phyloP scores from a whole-genome alignment of 1,284 basidiomycete genomes.

The Microbotryomycetes sp. region DNA sequence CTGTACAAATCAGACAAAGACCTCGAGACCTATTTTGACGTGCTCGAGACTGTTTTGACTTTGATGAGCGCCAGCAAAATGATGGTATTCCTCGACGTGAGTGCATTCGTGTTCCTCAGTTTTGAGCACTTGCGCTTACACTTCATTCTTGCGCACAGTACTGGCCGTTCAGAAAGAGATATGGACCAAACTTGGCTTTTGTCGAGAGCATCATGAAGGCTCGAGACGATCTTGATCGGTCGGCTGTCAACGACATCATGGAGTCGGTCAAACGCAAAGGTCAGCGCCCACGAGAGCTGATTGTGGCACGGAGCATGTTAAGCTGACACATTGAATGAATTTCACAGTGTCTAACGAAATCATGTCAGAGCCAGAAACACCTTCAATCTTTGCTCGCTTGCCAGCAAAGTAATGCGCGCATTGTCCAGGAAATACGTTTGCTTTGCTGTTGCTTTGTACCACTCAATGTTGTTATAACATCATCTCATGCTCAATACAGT shows the following conservation, averaged over 20 bases:
- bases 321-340: neutral
- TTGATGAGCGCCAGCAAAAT: conserved; percentile 85
- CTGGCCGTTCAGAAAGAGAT: conserved; percentile 87
- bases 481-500: neutral
- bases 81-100: conserved; percentile 76
- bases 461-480: neutral
- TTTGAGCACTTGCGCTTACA: neutral
- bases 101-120: conserved; percentile 46
- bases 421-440: neutral
- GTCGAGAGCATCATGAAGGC: conserved; percentile 84
- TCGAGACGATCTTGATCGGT: conserved; percentile 82
- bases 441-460: neutral
- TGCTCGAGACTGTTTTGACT: conserved; percentile 75
- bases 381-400: conserved; percentile 28
- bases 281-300: neutral
- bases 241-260: conserved; percentile 83
- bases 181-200: conserved; percentile 88
- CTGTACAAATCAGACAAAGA: conserved; percentile 72
- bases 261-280: conserved; percentile 84
- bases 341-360: conserved; percentile 4
- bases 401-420: conserved; percentile 21
- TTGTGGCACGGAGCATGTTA: neutral
- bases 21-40: conserved; percentile 73
- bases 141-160: conserved; percentile 24
- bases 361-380: conserved; percentile 16